Conservation (phyloP, 1,139 yeast species). For the Yamadazyma atlantica region DNA sequence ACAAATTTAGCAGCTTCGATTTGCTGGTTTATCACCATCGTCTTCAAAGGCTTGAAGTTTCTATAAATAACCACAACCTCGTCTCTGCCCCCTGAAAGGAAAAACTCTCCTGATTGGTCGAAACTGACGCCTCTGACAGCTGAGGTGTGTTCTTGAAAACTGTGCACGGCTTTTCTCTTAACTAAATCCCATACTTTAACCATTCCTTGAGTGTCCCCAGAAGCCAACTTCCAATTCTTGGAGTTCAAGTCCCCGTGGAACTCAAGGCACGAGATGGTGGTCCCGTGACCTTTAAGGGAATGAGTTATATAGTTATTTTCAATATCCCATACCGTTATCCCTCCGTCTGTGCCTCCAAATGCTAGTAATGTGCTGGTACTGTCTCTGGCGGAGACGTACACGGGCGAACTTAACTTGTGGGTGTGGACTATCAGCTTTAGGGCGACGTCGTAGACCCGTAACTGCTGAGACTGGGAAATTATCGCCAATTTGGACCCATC, state of each 20-base stretch:
- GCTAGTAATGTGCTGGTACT: conserved; percentile 83
- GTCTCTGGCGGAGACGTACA: conserved; percentile 76
- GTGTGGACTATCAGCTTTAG: conserved; percentile 50
- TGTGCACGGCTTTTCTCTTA: conserved; percentile 63
- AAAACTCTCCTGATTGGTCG: conserved; percentile 46
- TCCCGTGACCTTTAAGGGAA: conserved; percentile 90
- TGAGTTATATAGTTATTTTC: conserved; percentile 88
- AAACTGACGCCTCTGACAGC: conserved; percentile 89
- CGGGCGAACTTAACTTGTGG: conserved; percentile 71
- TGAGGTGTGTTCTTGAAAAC: conserved; percentile 72
- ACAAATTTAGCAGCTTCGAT: conserved; percentile 82
- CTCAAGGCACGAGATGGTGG: conserved; percentile 76
- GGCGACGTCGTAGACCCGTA: conserved; percentile 59
- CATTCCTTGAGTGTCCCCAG: conserved; percentile 87
- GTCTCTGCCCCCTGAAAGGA: conserved; percentile 90
- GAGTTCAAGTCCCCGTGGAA: conserved; percentile 75
- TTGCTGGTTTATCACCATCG: conserved; percentile 73
- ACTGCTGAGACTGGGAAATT: conserved; percentile 81
- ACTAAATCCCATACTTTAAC: conserved; percentile 91
- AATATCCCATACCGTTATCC: conserved; percentile 88
- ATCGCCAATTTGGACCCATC: conserved; percentile 70
- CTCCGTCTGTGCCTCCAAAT: conserved; percentile 95
- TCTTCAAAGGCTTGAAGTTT: conserved; percentile 55
- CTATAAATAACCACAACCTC: conserved; percentile 68
- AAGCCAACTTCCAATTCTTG: conserved; percentile 73